Evolutionary conservation across 2,329 filamentous ascomycete genomes (phyloP), one percentile per base, ranked within the genome.

Genomic region (Colletotrichum sp.): DNA sequence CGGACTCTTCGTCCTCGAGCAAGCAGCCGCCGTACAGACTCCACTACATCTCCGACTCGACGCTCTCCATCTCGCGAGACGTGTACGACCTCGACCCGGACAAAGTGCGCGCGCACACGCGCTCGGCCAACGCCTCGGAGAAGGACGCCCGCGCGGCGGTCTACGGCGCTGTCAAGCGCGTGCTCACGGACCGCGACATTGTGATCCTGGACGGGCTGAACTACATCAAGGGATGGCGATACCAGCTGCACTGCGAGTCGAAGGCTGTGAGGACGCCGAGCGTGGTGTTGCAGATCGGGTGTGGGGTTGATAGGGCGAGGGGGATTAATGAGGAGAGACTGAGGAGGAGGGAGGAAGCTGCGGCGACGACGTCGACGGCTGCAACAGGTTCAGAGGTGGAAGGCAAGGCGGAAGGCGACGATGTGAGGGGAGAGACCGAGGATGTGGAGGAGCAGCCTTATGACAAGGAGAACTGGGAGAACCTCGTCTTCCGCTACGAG

Each of bases 161-260:
- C 71, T 95, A 94, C 83, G 95, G 91, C 76, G 94, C 95, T 76
- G 93, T 96, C 61, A 96, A 96, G 87, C 90, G 95, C 58, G 90
- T 93, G 65, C 88, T 97, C 34, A 92, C 90, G 76, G 90, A 92
- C 72, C 91, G 92, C 80, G 93, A 95, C 80, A 92, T 97, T 73
- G 94, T 97, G 68, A 91, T 97, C 62, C 91, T 95, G 18, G 95
- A 97, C 82, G 92, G 93, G 2, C 86, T 95, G 76, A 97, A 97
- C 84, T 97, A 97, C 85, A 97, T 97, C 86, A 97, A 97, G 84
- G 95, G 95, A 48, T 97, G 94, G 91, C 90, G 95, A 65, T 97
- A 97, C 83, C 95, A 97, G 87, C 87, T 97, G 26, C 94, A 93
- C 83, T 96, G 95, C 86, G 95, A 97, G 85, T 92, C 95, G 48